A percentile compares a stretch with the other conserved stretches of the same genome.
These are phyloP conservation scores for Scutellaria galericulata DNA, from an alignment of 257 asterid genomes.

Conservation along the genomic window DNA sequence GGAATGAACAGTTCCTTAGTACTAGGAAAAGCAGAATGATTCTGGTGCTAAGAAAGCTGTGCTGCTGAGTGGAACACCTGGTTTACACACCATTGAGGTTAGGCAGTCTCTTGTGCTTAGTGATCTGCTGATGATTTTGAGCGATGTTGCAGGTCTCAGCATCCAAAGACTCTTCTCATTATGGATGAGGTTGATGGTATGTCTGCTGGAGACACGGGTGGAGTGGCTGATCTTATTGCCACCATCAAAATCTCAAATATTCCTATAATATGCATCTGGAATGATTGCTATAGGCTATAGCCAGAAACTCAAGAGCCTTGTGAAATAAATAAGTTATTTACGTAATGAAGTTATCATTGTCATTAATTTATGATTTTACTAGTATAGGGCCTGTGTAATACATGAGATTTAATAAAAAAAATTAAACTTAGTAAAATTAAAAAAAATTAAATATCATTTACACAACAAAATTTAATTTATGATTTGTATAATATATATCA, in stretches of 20 bases:
- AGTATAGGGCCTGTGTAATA: too few species aligned
- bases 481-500: too few species aligned
- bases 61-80: conserved; percentile 93
- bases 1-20: too few species aligned
- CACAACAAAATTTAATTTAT: too few species aligned
- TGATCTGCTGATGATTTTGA: conserved; percentile 29
- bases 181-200: conserved; percentile 99
- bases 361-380: too few species aligned
- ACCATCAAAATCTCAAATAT: conserved; percentile 87
- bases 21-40: too few species aligned
- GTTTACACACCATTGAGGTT: conserved; percentile 92
- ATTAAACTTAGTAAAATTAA: too few species aligned
- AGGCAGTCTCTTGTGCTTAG: conserved; percentile 33
- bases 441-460: too few species aligned
- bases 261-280: conserved; percentile 97
- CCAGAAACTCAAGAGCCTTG: conserved; percentile 97
- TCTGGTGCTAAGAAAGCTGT: conserved; percentile 93
- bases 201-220: conserved; percentile 99
- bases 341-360: too few species aligned
- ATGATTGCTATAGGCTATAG: conserved; percentile 97
- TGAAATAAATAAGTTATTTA: too few species aligned
- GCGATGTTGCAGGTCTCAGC: conserved; percentile 64
- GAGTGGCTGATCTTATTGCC: conserved; percentile 97
- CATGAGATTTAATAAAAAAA: too few species aligned
- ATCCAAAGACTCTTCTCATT: conserved; percentile 77